phyloP scores from a whole-genome alignment of 345 rosid species.

The Brassica carinata region DNA sequence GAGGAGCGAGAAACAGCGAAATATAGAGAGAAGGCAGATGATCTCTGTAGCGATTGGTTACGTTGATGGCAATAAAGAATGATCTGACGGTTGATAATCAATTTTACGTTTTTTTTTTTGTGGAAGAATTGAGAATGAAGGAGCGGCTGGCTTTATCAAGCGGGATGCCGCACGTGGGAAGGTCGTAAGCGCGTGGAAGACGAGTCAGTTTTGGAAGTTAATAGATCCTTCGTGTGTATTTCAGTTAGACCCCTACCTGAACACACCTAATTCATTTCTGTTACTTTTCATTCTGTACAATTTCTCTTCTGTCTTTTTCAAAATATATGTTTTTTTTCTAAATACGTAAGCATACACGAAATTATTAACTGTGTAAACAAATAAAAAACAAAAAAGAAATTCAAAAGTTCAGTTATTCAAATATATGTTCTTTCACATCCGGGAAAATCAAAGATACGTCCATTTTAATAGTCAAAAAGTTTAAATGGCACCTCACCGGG shows the following conservation, averaged over 20 bases:
- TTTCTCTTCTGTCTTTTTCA: not conserved
- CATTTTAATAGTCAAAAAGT: slow-evolving; percentile 31
- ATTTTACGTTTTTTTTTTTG: not conserved
- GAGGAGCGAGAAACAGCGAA: slow-evolving; percentile 2
- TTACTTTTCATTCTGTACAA: slow-evolving; percentile 1
- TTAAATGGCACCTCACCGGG: slow-evolving; percentile 24
- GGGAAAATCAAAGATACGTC: slow-evolving; percentile 27
- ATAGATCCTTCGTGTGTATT: not conserved
- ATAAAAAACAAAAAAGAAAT: not conserved
- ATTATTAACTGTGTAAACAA: not conserved
- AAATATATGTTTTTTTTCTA: not conserved
- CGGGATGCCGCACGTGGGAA: slow-evolving; percentile 31
- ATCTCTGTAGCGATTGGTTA: slow-evolving; percentile 31
- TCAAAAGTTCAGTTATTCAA: not conserved
- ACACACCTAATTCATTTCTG: slow-evolving; percentile 8
- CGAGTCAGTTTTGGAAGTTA: slow-evolving; percentile 41
- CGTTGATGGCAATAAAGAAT: slow-evolving; percentile 23
- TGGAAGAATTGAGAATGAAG: not conserved
- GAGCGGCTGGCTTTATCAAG: slow-evolving; percentile 15
- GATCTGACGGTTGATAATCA: slow-evolving; percentile 36
- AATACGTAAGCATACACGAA: slow-evolving; percentile 23
- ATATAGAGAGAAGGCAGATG: slow-evolving; percentile 8
- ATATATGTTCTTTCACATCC: not conserved
- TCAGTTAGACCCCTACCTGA: not conserved
- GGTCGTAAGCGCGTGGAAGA: slow-evolving; percentile 28